These are phyloP conservation scores for Termitomyces sp. DNA, from an alignment of 768 basidiomycete species.

Conservation along the genomic window DNA sequence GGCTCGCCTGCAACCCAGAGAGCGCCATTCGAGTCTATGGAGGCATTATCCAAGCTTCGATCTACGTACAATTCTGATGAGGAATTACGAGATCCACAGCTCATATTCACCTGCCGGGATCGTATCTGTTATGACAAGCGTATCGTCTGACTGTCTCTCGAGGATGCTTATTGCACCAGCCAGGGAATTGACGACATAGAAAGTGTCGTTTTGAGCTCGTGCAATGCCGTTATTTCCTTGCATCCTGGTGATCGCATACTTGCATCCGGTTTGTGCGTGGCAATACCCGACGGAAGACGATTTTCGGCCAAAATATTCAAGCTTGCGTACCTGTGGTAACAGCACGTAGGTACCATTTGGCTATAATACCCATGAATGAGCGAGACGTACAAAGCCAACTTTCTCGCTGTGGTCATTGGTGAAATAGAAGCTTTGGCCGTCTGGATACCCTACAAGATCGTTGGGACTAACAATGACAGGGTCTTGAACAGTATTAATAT, in stretches of 20 bases:
- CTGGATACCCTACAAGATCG: conserved; percentile 62
- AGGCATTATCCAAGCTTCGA: conserved; percentile 55
- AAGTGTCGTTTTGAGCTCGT: conserved; percentile 51
- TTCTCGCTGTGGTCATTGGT: conserved; percentile 65
- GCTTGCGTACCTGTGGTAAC: conserved; percentile 17
- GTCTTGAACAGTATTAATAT: conserved; percentile 57
- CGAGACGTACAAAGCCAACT: conserved; percentile 43
- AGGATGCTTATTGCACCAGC: conserved; percentile 47
- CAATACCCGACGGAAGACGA: conserved; percentile 62
- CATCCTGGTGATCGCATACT: conserved; percentile 48
- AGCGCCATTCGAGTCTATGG: conserved; percentile 54
- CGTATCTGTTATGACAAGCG: conserved; percentile 48
- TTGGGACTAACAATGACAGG: conserved; percentile 61
- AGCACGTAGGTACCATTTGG: neutral
- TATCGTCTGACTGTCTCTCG: conserved; percentile 56
- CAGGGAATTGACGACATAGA: conserved; percentile 54
- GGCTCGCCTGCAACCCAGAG: conserved; percentile 61
- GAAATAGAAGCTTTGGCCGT: conserved; percentile 64
- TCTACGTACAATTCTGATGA: conserved; percentile 27
- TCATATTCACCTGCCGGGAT: conserved; percentile 46
- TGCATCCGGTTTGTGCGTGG: conserved; percentile 56
- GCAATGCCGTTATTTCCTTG: conserved; percentile 61
- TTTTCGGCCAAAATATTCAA: conserved; percentile 20
- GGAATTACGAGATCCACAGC: neutral
- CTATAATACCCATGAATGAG: neutral